Conservation (phyloP, 306 rosid species). For the Inga laurina region DNA sequence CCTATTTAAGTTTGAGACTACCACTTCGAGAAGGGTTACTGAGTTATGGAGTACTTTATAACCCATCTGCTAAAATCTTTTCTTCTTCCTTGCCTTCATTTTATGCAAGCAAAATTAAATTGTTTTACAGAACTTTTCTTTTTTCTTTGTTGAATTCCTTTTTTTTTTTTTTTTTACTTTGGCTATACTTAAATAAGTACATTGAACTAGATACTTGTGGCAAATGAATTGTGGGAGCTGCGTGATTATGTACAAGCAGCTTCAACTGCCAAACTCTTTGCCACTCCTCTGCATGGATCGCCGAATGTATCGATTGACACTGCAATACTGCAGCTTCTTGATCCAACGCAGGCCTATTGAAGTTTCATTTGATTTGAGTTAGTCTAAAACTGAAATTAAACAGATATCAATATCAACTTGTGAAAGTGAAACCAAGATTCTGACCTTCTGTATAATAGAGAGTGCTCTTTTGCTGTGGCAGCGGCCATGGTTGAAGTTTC, state of each 20-base stretch:
- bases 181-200: constrained; percentile 25
- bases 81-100: constrained; percentile 19
- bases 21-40: background rate
- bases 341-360: constrained; percentile 84
- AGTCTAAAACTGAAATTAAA: constrained; percentile 19
- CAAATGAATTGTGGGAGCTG: constrained; percentile 8
- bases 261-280: constrained; percentile 90
- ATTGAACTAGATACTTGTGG: constrained; percentile 30
- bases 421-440: background rate
- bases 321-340: constrained; percentile 63
- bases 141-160: constrained; percentile 11
- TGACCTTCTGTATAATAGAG: constrained; percentile 70
- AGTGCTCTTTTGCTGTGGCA: constrained; percentile 71
- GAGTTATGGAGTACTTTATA: background rate
- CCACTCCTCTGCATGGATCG: constrained; percentile 69
- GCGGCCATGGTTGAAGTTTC: constrained; percentile 66
- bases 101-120: constrained; percentile 16
- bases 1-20: background rate
- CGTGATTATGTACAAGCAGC: constrained; percentile 63
- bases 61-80: constrained; percentile 21
- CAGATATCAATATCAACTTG: background rate
- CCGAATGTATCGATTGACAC: constrained; percentile 63
- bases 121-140: constrained; percentile 1
- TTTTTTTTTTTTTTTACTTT: background rate
- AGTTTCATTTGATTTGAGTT: constrained; percentile 12